Evolutionary conservation across 805 yeast genomes (phyloP).

Genomic region (Sungouiozyma intestinalis): DNA sequence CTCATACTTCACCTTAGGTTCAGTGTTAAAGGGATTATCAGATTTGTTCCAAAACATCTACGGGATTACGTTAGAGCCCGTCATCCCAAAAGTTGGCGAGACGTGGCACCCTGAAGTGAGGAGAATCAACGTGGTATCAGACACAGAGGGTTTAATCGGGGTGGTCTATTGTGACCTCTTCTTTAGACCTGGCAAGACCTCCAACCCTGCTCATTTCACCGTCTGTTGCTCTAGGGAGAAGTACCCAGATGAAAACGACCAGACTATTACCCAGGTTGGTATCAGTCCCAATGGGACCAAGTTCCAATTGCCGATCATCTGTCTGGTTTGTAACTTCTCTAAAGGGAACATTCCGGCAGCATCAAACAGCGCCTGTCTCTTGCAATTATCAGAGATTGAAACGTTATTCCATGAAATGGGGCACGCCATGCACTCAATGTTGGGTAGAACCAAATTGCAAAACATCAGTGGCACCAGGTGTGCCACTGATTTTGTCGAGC

Average conservation of each 20-base stretch:
- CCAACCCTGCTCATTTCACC: conserved; percentile 91
- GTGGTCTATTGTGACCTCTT: conserved; percentile 81
- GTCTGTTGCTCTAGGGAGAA: conserved; percentile 86
- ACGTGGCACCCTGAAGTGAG: conserved; percentile 85
- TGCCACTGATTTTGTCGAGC: conserved; percentile 90
- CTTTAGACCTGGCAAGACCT: conserved; percentile 62
- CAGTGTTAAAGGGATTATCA: conserved; percentile 75
- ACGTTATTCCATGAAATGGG: conserved; percentile 98
- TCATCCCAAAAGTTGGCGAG: conserved; percentile 54
- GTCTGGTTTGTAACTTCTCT: conserved; percentile 75
- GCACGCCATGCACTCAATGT: conserved; percentile 96
- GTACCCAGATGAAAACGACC: conserved; percentile 42
- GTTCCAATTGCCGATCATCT: conserved; percentile 81
- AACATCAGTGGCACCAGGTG: conserved; percentile 93
- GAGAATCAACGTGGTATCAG: conserved; percentile 64
- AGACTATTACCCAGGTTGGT: conserved; percentile 28
- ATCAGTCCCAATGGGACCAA: conserved; percentile 33
- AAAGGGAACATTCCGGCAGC: conserved; percentile 27
- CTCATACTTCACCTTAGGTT: conserved; percentile 72
- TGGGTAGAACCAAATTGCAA: conserved; percentile 83
- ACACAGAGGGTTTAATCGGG: conserved; percentile 56
- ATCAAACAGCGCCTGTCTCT: conserved; percentile 39
- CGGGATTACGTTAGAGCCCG: conserved; percentile 68
- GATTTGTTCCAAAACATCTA: conserved; percentile 59
- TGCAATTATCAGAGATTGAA: conserved; percentile 73